Percentiles rank a stretch among this genome's conserved stretches.
phyloP scores from a whole-genome alignment of 176 grass and related monocot species.

The Avena insularis region DNA sequence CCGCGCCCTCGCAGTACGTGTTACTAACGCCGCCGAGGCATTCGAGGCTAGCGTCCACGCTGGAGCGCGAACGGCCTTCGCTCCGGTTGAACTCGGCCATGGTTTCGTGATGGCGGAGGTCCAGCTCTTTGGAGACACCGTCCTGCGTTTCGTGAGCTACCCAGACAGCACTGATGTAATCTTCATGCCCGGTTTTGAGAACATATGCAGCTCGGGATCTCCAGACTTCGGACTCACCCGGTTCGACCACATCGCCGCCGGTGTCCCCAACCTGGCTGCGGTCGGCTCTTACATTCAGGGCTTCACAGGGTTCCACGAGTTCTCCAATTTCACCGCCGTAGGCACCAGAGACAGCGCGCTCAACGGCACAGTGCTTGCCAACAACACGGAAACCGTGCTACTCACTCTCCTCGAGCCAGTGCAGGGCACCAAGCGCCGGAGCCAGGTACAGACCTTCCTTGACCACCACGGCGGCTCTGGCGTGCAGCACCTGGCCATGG shows the following conservation, averaged over 20 bases:
- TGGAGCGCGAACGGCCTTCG: constrained; percentile 69
- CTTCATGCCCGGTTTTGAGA: constrained; percentile 80
- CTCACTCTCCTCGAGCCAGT: constrained; percentile 25
- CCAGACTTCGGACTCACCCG: constrained; percentile 56
- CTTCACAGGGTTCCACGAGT: constrained; percentile 93
- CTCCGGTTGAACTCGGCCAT: constrained; percentile 56
- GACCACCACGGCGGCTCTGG: too few relatives aligned
- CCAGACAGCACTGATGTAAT: constrained; percentile 13
- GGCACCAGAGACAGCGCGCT: constrained; percentile 86
- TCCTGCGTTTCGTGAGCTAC: constrained; percentile 74
- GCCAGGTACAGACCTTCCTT: too few relatives aligned
- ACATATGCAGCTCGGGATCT: background rate
- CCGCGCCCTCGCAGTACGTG: constrained; percentile 67
- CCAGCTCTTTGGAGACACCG: constrained; percentile 72
- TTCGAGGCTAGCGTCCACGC: constrained; percentile 66
- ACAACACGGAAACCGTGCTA: constrained; percentile 78
- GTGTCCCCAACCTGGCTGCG: constrained; percentile 65
- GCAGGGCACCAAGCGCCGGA: too few relatives aligned
- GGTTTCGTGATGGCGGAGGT: constrained; percentile 82
- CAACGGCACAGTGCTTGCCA: constrained; percentile 83
- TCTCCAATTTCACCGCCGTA: constrained; percentile 74
- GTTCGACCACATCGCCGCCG: constrained; percentile 88
- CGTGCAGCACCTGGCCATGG: too few relatives aligned
- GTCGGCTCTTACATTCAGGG: constrained; percentile 51
- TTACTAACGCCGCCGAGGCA: constrained; percentile 66